Evolutionary conservation across 108 stramenopile genomes (phyloP).

Genomic region (Skeletonema costatum): DNA sequence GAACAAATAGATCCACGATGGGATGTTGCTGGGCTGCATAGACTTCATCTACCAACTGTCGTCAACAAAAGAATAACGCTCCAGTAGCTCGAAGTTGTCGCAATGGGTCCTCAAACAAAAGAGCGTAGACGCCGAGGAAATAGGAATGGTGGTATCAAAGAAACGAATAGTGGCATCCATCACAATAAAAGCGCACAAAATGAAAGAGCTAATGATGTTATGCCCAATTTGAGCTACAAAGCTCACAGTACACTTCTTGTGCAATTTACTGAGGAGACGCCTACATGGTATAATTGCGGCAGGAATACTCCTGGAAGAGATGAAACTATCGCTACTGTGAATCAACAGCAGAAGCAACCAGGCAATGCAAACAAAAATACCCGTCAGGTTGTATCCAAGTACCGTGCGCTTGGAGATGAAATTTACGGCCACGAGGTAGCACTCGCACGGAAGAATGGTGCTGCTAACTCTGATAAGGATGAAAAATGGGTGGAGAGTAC

Average conservation of each 20-base stretch:
- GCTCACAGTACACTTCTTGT: constrained; percentile 64
- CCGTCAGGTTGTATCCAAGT: constrained; percentile 58
- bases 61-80: neutral
- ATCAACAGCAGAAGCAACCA: constrained; percentile 9
- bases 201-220: neutral
- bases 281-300: constrained; percentile 83
- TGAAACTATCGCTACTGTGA: constrained; percentile 54
- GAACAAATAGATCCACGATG: neutral
- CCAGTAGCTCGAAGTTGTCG: neutral
- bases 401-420: constrained; percentile 68
- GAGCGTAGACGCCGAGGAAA: constrained; percentile 43
- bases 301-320: constrained; percentile 69
- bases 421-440: constrained; percentile 68
- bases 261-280: constrained; percentile 73
- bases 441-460: constrained; percentile 30
- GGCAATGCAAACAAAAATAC: constrained; percentile 16
- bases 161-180: neutral
- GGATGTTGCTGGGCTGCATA: neutral
- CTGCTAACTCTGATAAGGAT: constrained; percentile 48
- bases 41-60: neutral
- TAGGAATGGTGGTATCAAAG: constrained; percentile 24
- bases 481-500: constrained; percentile 88
- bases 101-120: constrained; percentile 6
- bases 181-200: neutral
- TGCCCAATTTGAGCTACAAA: constrained; percentile 42